Base-by-base conservation (phyloP, 2,329 filamentous ascomycete species). In the Cladosporium sp. region DNA sequence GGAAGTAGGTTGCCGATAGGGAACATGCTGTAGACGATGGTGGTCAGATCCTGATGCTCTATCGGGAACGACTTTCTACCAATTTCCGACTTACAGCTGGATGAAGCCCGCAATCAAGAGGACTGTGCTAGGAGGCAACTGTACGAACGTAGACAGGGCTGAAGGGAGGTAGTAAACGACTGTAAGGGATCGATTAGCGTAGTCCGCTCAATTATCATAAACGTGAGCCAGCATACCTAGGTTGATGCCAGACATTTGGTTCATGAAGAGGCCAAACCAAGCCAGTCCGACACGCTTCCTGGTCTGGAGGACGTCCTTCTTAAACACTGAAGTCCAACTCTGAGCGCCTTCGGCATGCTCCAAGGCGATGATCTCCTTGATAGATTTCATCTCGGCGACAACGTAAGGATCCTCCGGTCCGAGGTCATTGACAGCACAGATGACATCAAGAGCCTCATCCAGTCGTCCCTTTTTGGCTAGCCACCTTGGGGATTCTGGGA, bases 21-120 rank as follows among this genome's bases (percentile, higher is more conserved):
- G 50, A 70, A 70, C 63, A 67, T 67, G 27, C 32, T 61, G 47
- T 39, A 8, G 29, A 7, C 5, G 9, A n/a, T 7, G n/a, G n/a
- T 30, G 6, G 32, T 50, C 3, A 50, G 47, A 13, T 27, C 34
- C 15, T 2, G 8, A 18, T n/a, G n/a, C n/a, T n/a, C n/a, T 13
- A 60, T 37, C n/a, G n/a, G n/a, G n/a, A n/a, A n/a, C n/a, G n/a
- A n/a, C n/a, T n/a, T n/a, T n/a, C n/a, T n/a, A n/a, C n/a, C n/a
- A n/a, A n/a, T n/a, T n/a, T n/a, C n/a, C n/a, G n/a, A 44, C 36
- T 44, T 18, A 43, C 42, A 51, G n/a, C 41, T 65, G 58, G 11
- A 69, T 61, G 60, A 71, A 70, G 11, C 74, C 74, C 17, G 71
- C 73, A 4, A 77, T 64, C 2, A 77, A 62, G 3, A 74, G 60